Percentiles rank a stretch among this genome's conserved stretches.
These are phyloP conservation scores for Adenanthera pavonina DNA, from an alignment of 306 rosid species.

Conservation along the genomic window DNA sequence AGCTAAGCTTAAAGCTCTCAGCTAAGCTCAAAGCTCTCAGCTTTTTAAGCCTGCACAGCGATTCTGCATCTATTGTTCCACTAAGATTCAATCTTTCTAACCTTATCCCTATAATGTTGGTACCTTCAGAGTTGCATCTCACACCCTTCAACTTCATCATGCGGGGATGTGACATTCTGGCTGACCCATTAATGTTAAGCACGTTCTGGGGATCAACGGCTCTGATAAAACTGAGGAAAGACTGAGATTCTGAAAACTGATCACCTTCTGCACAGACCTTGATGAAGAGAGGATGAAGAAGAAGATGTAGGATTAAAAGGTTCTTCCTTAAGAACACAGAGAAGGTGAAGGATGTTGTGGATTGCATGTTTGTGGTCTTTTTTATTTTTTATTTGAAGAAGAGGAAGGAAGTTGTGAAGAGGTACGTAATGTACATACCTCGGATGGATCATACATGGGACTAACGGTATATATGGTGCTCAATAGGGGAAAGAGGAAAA, in stretches of 20 bases:
- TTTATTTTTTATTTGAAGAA: not conserved
- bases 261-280: constrained; percentile 35
- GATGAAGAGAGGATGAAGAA: constrained; percentile 19
- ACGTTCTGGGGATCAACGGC: constrained; percentile 47
- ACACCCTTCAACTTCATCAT: constrained; percentile 42
- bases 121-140: not conserved
- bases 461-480: not conserved
- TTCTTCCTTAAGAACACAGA: constrained; percentile 14
- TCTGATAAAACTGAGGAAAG: constrained; percentile 44
- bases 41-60: not conserved
- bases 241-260: constrained; percentile 43
- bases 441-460: not conserved
- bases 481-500: constrained; percentile 17
- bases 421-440: not conserved
- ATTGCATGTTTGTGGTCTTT: constrained; percentile 35
- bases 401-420: not conserved
- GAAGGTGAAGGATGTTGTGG: constrained; percentile 16
- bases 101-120: constrained; percentile 2
- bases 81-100: not conserved
- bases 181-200: constrained; percentile 39
- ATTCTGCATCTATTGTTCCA: not conserved
- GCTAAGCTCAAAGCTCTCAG: constrained; percentile 30
- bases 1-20: constrained; percentile 36
- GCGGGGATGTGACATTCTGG: constrained; percentile 26
- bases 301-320: not conserved